Base-by-base conservation (phyloP, 2,329 filamentous ascomycete genomes). In the Fusarium sp. region DNA sequence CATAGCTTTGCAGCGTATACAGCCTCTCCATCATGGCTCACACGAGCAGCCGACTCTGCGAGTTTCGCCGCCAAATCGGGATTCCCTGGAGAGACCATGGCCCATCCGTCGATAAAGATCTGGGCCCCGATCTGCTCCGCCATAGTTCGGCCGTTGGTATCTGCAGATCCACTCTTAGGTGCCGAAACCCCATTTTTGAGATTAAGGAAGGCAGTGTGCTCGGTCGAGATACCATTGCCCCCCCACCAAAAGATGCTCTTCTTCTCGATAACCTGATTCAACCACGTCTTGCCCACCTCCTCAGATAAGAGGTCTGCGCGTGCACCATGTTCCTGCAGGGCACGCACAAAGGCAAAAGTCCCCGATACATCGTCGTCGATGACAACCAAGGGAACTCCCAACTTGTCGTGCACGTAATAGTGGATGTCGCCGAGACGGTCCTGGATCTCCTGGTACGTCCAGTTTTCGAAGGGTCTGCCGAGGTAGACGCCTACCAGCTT, bases 81-180 rank as follows among this genome's bases (percentile, higher is more conserved):
- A 18, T 77, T 67, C 0, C 77, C 77, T 0, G 79, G 77, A 0
- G 73, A 67, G 3, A 76, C 76, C 66, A 81, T 68, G 7, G 77
- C 78, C 74, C 76, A 80, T 7, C 76, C 79, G 61, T 81, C 79
- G 60, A 80, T 77, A 59, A 81, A 81, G 23, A 80, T 81, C 69
- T 80, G 78, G 3, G 77, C 79, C 8, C 79, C 56, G 31, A 58
- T 58, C 33, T 58, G 56, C 42, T 58, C 29, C 11, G 56, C 56
- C 40, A 58, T 49, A 13, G 56, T 58, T 7, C 14, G 40, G 16
- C 56, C 56, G 16, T 58, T 58, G 16, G 56, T 58, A 29, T 44
- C 25, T 33, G 38, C 31, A 9, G 59, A 31, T 23, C 59, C 59
- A 42, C 59, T 62, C 6, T 6, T n/a, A 27, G 59, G 59, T 10